Base-by-base conservation (phyloP, 2,329 filamentous ascomycete species). In the Penicillium occitanis region DNA sequence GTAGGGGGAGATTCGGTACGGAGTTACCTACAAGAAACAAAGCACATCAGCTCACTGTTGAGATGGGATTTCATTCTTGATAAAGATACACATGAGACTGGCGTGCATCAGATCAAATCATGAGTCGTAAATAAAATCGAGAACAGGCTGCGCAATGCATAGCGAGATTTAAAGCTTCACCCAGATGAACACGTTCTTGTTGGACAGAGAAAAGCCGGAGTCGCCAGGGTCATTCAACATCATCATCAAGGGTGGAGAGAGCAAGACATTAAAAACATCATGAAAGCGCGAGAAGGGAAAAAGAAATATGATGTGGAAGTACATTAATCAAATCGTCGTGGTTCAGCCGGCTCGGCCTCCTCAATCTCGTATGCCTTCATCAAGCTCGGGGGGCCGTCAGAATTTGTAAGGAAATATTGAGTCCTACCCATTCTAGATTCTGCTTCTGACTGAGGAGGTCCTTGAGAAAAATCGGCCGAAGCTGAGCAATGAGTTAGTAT, bases 301-400 rank as follows among this genome's bases (percentile, higher is more conserved):
- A 28, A 42, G 14, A 61, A 37, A 53, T 19, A 48, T 66, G 48
- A 65, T 19, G 44, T 42, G 44, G 28, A 66, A 50, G 37, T 61
- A 65, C 66, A 64, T 51, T 40, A 37, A 50, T 40, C 48, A 22
- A 40, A 53, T 53, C n/a, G 61, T 51, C 37, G 65, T 57, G n/a
- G 69, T 58, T 48, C 68, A 44, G 5, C 65, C 3, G 69, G 68
- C 14, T 63, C 63, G 19, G 68, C 67, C 70, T 80, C 78, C 69
- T 80, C 78, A 67, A 80, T 70, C 70, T 79, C 75, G 68, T 79
- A 78, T 42, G 76, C 71, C 61, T 61, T 73, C 71, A 78, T 73
- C 71, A 78, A 69, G 14, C 73, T 75, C 63, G 74, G 66, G 66
- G 71, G 69, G 61, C 68, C 68, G 59, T 72, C 71, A 59, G 72